Evolutionary conservation across 2,329 filamentous ascomycete species (phyloP), one percentile per base, ranked within the genome.

Genomic region (Hypoxylon sp.): DNA sequence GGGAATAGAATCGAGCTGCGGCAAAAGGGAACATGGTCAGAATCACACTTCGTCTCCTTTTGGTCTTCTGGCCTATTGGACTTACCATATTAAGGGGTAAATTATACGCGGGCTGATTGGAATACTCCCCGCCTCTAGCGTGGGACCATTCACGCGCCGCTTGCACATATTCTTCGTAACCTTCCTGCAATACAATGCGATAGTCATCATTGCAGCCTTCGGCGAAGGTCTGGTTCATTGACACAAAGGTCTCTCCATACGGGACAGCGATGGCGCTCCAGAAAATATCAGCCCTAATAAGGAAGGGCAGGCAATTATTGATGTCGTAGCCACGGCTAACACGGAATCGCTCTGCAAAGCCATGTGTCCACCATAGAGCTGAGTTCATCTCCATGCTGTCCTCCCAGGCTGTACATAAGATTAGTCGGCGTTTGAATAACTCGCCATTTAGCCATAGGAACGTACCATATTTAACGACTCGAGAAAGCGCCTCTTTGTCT

Each of bases 351-450:
- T 49, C 46, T n/a, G 22, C 46, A 27, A 49, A 49, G 10, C 46
- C 46, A 10, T 22, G 10, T 3, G 46, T 49, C 46, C 46, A 49
- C 46, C 46, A 49, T 8, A 49, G 25, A 22, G 46, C 46, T 3
- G 46, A 22, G 46, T 49, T 27, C 46, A 49, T 49, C 46, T 49
- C 46, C 46, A 49, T 49, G 46, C 46, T 49, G 25, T 49, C 46
- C 25, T 49, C 46, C 46, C 46, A 49, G 5, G 46, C 46, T 49
- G 14, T 49, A 27, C n/a, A 49, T 6, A 14, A 8, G 25, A 7
- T 3, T n/a, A 8, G 10, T 49, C 25, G 25, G 25, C 6, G 10
- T 49, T 14, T 27, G 20, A 14, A 14, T 6, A 14, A 27, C 6
- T n/a, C 6, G 20, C 10, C 10, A 27, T 27, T 49, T 10, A 13